Conservation (phyloP, 148 eudicot species). For the Talinum fruticosum region DNA sequence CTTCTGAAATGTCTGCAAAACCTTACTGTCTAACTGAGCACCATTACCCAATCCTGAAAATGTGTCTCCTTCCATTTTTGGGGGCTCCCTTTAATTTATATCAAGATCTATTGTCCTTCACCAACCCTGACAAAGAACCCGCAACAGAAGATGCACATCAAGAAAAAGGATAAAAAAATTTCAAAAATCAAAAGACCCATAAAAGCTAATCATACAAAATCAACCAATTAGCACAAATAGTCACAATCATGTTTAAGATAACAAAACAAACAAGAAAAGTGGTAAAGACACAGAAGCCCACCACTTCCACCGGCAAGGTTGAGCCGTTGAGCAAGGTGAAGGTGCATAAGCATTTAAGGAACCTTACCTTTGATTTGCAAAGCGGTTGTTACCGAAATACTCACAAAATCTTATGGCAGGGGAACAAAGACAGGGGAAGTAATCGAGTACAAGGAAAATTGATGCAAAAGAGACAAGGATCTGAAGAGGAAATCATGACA, state of each 20-base stretch:
- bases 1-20: conserved; percentile 69
- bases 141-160: neutral
- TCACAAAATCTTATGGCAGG: neutral
- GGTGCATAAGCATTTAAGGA: neutral
- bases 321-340: no score
- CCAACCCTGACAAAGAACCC: neutral
- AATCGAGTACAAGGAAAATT: conserved; percentile 19
- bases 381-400: neutral
- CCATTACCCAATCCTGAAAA: conserved; percentile 67
- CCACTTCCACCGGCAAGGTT: no score
- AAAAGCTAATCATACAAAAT: neutral
- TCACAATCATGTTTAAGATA: neutral
- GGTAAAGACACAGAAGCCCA: neutral
- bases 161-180: neutral
- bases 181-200: neutral
- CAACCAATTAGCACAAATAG: neutral
- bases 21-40: conserved; percentile 59
- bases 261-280: neutral
- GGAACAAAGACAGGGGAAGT: neutral
- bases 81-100: neutral
- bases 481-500: conserved; percentile 35
- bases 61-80: conserved; percentile 70
- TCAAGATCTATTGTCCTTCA: conserved; percentile 25
- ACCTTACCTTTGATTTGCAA: neutral
- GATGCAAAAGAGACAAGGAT: conserved; percentile 26